Evolutionary conservation across 2,329 filamentous ascomycete genomes (phyloP).

Genomic region (Tolypocladium album): DNA sequence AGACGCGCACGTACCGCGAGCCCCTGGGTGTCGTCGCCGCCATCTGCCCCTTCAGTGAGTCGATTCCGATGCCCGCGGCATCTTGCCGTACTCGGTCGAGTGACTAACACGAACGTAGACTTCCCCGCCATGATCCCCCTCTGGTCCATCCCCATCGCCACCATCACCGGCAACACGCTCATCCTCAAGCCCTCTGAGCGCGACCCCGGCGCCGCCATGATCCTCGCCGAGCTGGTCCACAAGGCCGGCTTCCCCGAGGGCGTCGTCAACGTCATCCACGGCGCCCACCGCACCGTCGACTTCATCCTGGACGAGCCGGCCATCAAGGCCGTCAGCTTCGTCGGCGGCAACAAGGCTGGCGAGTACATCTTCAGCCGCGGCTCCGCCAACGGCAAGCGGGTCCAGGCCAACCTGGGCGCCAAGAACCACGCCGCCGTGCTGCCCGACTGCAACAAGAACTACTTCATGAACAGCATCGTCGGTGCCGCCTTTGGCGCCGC

Average conservation of each 20-base stretch:
- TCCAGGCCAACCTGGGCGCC: constrained; percentile 77
- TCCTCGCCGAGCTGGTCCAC: constrained; percentile 67
- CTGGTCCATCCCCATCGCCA: constrained; percentile 82
- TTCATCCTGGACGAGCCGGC: constrained; percentile 77
- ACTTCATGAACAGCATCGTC: constrained; percentile 73
- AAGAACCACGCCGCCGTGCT: constrained; percentile 83
- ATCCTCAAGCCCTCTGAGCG: constrained; percentile 81
- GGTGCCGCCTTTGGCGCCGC: constrained; percentile 79
- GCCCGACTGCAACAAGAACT: constrained; percentile 84
- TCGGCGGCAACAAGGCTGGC: constrained; percentile 78
- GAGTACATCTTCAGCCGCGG: constrained; percentile 76
- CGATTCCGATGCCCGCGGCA: background rate
- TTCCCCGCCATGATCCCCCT: constrained; percentile 89
- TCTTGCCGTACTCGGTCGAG: background rate
- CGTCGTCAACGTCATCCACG: constrained; percentile 76
- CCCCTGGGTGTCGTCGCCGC: constrained; percentile 72
- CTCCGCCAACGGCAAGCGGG: constrained; percentile 77
- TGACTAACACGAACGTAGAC: constrained; percentile 37
- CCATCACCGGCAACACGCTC: constrained; percentile 73
- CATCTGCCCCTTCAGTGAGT: constrained; percentile 75
- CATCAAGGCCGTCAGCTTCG: constrained; percentile 81
- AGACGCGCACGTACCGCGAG: constrained; percentile 73
- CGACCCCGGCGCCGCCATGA: constrained; percentile 77
- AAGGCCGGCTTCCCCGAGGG: constrained; percentile 75
- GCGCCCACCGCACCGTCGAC: constrained; percentile 69